Evolutionary conservation across 345 rosid species (phyloP), one percentile per base, ranked within the genome.

Genomic region (Melaleuca alternifolia): DNA sequence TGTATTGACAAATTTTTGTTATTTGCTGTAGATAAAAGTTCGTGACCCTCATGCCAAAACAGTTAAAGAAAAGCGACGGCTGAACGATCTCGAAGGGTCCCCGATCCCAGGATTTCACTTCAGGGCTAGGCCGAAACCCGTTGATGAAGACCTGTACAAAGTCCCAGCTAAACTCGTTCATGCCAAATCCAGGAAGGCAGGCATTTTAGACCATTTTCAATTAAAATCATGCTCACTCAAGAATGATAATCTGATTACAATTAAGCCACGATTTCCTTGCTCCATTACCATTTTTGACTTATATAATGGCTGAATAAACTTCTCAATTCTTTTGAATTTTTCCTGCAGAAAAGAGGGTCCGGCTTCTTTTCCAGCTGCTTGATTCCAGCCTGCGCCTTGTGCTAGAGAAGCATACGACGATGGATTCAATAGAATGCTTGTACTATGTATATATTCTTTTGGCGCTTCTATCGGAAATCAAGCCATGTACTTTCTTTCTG

Each of bases 71-170:
- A 33, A 71, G 24, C 79, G 24, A 71, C 37, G 48, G 79, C 48
- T 20, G 48, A 71, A 71, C 24, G 23, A 37, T 10, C 79, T 71
- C 2, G 48, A 71, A 71, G 79, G 79, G 24, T 33, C 79, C 33
- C 44, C 48, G 41, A 71, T 71, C 48, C 24, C 79, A 4, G 79
- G 48, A 71, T 71, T 33, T 71, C 79, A 71, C 79, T 71, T 71
- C 26, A 71, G 79, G 56, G 84, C 84, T 10, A 85, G 84, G 6
- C 86, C 92, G 4, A 89, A 91, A 84, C 90, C 92, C 5, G 90
- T 89, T 15, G 92, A 91, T 6, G 89, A 89, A 75, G 92, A 91
- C 87, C 59, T 91, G 84, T 91, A 91, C 88, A 86, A 89, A 87
- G 88, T 91, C 88, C 87, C 92, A 26, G 89, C 89, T n/a, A 89